Base-by-base conservation (phyloP, 176 grass and related monocot genomes). In the Stipa capillata region DNA sequence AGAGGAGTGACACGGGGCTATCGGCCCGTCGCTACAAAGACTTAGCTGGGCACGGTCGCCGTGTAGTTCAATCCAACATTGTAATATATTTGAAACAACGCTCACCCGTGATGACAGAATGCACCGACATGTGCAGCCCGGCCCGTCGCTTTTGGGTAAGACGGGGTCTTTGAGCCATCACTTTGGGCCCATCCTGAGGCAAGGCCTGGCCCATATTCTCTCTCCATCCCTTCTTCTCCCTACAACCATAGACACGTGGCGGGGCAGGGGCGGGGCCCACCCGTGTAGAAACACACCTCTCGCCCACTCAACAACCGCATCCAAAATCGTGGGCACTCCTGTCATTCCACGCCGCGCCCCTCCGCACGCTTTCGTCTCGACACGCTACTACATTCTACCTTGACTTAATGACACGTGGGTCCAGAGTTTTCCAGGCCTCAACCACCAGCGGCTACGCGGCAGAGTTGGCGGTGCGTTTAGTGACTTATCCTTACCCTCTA, bases 301-400 rank as follows among this genome's bases (percentile, higher is more conserved):
- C 32, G 35, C 77, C 50, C 74, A 58, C 75, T 28, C 81, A 84
- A 69, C 69, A 62, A 72, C 63, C 82, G 77, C 69, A 74, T 87
- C 62, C 64, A 40, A 85, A 74, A 48, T 21, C 14, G 28, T 24
- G 82, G 82, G 77, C 4, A 77, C 5, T 20, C 29, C 40, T 63
- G 87, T 63, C 63, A 81, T 77, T 85, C 2, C 76, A 10, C 51
- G 7, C 34, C 60, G 2, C 23, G 0, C 8, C 32, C 2, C 24
- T 16, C 6, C 9, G 5, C 44, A 7, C 6, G 20, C 25, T 2
- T 39, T 24, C n/a, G 3, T 23, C 7, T 51, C 13, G 16, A 39
- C 82, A 89, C 87, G 68, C 0, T 1, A 14, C 0, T 11, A n/a
- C 10, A 0, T 4, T 0, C 0, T 1, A 2, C 7, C 49, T 17